Conservation (phyloP, 306 rosid genomes). For the Dalbergia cochinchinensis region DNA sequence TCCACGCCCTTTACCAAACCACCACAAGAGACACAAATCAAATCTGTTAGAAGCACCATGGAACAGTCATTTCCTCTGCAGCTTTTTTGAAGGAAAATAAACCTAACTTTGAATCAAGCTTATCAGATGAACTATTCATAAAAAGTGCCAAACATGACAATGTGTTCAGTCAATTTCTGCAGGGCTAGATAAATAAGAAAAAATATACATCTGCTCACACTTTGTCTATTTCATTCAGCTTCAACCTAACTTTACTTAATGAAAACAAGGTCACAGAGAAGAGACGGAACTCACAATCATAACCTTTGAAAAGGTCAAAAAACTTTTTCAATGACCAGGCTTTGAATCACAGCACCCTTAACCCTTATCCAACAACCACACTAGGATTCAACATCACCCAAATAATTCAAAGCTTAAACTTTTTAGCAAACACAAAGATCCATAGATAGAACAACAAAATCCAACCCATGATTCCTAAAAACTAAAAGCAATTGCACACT, state of each 20-base stretch:
- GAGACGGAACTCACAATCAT: neutral
- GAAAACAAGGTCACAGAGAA: neutral
- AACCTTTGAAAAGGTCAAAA: slow-evolving; percentile 6
- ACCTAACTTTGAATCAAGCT: slow-evolving; percentile 4
- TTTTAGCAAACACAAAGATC: slow-evolving; percentile 36
- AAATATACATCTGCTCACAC: neutral
- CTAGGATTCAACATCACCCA: slow-evolving; percentile 20
- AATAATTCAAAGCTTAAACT: slow-evolving; percentile 11
- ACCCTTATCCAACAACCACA: neutral
- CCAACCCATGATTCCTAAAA: slow-evolving; percentile 21
- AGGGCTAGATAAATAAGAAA: slow-evolving; percentile 2
- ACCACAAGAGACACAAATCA: neutral
- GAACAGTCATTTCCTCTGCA: neutral
- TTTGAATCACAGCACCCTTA: slow-evolving; percentile 5
- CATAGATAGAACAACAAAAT: slow-evolving; percentile 1
- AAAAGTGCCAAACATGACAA: neutral
- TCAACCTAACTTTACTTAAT: neutral
- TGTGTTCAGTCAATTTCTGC: neutral
- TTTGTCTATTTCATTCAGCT: neutral
- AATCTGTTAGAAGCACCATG: slow-evolving; percentile 18
- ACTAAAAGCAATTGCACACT: neutral
- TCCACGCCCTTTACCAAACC: slow-evolving; percentile 5
- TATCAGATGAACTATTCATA: slow-evolving; percentile 5
- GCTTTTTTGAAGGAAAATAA: slow-evolving; percentile 13
- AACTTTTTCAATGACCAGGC: neutral